Conservation (phyloP, 352 stramenopile genomes). For the Pythium vanterpoolii region DNA sequence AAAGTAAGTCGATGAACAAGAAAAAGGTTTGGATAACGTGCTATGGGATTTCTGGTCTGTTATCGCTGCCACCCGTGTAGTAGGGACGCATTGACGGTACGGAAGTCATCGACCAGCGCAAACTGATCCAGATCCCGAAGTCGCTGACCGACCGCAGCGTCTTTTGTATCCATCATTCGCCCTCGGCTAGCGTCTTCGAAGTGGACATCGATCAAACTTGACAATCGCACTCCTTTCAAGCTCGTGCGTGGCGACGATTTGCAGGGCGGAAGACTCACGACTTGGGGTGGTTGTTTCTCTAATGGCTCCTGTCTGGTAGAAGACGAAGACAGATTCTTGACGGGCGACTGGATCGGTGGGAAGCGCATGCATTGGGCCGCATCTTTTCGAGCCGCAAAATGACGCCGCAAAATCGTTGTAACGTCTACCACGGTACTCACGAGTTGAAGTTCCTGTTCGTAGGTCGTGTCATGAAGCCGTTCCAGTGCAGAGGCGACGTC, state of each 20-base stretch:
- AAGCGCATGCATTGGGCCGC: slow-evolving; percentile 3
- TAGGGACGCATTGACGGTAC: slow-evolving; percentile 32
- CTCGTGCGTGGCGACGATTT: slow-evolving; percentile 4
- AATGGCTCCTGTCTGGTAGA: neutral
- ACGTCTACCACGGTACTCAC: slow-evolving; percentile 54
- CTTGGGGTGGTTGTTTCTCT: neutral
- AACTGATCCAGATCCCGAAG: slow-evolving; percentile 20
- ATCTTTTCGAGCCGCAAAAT: slow-evolving; percentile 10
- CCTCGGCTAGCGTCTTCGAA: slow-evolving; percentile 17
- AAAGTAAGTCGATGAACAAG: slow-evolving; percentile 9
- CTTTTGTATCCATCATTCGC: neutral
- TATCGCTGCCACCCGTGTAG: slow-evolving; percentile 39
- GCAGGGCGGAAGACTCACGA: neutral
- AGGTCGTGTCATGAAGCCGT: slow-evolving; percentile 46
- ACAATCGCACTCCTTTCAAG: slow-evolving; percentile 12
- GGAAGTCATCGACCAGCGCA: slow-evolving; percentile 48
- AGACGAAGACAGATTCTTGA: neutral
- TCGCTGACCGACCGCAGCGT: neutral
- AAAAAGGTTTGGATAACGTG: neutral
- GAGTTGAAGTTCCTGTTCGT: slow-evolving; percentile 58
- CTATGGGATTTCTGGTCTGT: slow-evolving; percentile 17
- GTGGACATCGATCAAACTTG: slow-evolving; percentile 21
- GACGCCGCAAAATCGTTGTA: slow-evolving; percentile 21
- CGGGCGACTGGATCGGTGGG: slow-evolving; percentile 20
- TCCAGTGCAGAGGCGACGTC: slow-evolving; percentile 48